phyloP scores from a whole-genome alignment of 306 rosid genomes.

The Cucurbita pepo region DNA sequence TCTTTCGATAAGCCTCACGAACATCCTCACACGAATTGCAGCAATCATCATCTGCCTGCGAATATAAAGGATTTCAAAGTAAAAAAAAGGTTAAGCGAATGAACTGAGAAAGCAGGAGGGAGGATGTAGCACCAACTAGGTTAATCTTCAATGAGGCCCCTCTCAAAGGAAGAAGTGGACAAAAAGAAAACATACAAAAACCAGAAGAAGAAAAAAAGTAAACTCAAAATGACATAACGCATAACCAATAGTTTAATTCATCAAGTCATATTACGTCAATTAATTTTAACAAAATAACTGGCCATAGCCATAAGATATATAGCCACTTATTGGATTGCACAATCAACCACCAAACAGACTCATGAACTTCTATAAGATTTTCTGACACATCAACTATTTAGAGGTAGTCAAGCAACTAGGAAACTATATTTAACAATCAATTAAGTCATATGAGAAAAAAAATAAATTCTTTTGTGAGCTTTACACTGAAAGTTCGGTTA shows the following conservation, averaged over 20 bases:
- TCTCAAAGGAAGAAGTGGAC: background rate
- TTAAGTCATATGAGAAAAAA: background rate
- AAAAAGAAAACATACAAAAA: background rate
- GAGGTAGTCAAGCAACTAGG: background rate
- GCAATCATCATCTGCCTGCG: constrained; percentile 78
- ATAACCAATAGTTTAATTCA: background rate
- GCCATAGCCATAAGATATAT: background rate
- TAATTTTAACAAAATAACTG: background rate
- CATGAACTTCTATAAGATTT: background rate
- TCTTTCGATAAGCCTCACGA: constrained; percentile 89
- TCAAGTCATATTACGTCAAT: background rate
- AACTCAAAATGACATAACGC: background rate
- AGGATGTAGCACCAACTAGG: background rate
- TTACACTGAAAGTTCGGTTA: background rate
- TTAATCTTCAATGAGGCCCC: background rate
- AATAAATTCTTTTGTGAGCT: background rate
- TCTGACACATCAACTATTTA: background rate
- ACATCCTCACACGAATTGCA: constrained; percentile 92
- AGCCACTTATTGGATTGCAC: background rate
- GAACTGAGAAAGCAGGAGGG: background rate
- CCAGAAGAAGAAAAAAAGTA: background rate
- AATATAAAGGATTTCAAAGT: background rate
- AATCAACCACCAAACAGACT: background rate
- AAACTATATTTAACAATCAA: background rate
- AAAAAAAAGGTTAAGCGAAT: background rate